phyloP scores from a whole-genome alignment of 202 grass and related monocot genomes.

The Panicum hallii region DNA sequence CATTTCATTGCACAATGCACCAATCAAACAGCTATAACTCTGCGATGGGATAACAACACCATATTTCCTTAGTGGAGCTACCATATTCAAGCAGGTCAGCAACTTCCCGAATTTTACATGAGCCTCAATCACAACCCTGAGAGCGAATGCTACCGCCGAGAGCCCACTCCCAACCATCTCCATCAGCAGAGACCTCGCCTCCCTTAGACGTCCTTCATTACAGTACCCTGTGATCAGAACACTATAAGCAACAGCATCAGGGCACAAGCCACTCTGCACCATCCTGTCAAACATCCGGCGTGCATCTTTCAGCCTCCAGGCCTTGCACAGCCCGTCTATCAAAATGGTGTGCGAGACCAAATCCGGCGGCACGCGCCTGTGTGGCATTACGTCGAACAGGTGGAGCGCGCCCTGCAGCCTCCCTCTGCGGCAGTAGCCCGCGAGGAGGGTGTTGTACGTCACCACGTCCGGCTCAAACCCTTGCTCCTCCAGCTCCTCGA shows the following conservation, averaged over 20 bases:
- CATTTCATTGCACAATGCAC: slow-evolving; percentile 64
- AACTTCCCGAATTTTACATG: slow-evolving; percentile 68
- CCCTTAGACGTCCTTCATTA: slow-evolving; percentile 56
- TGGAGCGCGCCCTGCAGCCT: slow-evolving; percentile 65
- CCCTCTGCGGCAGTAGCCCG: slow-evolving; percentile 70
- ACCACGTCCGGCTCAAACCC: slow-evolving; percentile 91
- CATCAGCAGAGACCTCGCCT: slow-evolving; percentile 70
- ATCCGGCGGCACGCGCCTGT: slow-evolving; percentile 65
- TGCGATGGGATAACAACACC: slow-evolving; percentile 57
- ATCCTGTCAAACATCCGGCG: slow-evolving; percentile 80
- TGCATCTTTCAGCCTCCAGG: slow-evolving; percentile 55
- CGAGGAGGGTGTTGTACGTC: slow-evolving; percentile 83
- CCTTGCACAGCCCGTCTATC: slow-evolving; percentile 63
- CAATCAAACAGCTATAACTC: slow-evolving; percentile 64
- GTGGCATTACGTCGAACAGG: slow-evolving; percentile 75
- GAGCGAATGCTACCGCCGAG: slow-evolving; percentile 43
- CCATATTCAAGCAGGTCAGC: slow-evolving; percentile 88
- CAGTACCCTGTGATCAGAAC: slow-evolving; percentile 79
- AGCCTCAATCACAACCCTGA: slow-evolving; percentile 53
- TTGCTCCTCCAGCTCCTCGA: slow-evolving; percentile 87
- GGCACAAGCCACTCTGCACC: slow-evolving; percentile 54
- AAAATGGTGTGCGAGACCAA: slow-evolving; percentile 81
- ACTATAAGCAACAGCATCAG: slow-evolving; percentile 69
- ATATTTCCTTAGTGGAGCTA: slow-evolving; percentile 60
- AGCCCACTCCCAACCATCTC: slow-evolving; percentile 70